These are phyloP conservation scores for Coemansia sp. DNA, from an alignment of 192 early-diverging fungal genomes.

Conservation along the genomic window DNA sequence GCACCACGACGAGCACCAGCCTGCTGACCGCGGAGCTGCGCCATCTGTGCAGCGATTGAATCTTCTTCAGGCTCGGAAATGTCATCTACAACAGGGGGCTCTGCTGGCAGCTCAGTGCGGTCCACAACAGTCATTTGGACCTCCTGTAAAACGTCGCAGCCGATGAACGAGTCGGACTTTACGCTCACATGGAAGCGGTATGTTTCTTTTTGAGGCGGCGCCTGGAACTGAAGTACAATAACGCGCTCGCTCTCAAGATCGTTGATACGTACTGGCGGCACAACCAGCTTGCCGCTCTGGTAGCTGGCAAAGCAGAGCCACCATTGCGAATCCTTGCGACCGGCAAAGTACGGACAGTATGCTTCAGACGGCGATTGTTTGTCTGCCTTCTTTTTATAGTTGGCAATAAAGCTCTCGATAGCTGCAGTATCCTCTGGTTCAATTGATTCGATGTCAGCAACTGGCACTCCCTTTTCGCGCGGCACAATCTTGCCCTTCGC, in stretches of 20 bases:
- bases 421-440: conserved; percentile 47
- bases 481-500: conserved; percentile 21
- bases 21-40: conserved; percentile 79
- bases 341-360: conserved; percentile 58
- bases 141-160: conserved; percentile 79
- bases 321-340: conserved; percentile 82
- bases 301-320: conserved; percentile 90
- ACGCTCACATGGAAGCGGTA: conserved; percentile 83
- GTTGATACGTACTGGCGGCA: conserved; percentile 73
- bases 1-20: conserved; percentile 37
- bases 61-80: conserved; percentile 98
- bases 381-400: conserved; percentile 18
- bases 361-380: conserved; percentile 46
- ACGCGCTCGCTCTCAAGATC: conserved; percentile 70
- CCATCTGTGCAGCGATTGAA: conserved; percentile 95
- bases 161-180: conserved; percentile 88
- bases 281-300: conserved; percentile 81
- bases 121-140: conserved; percentile 77
- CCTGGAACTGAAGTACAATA: conserved; percentile 89
- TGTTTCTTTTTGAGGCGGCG: conserved; percentile 81
- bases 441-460: conserved; percentile 52
- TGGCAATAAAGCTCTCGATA: conserved; percentile 42
- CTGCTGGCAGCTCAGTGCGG: conserved; percentile 71
- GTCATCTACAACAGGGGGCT: conserved; percentile 76
- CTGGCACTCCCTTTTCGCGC: conserved; percentile 24